phyloP scores from a whole-genome alignment of 2,329 filamentous ascomycete species.

The Diaporthe sp. region DNA sequence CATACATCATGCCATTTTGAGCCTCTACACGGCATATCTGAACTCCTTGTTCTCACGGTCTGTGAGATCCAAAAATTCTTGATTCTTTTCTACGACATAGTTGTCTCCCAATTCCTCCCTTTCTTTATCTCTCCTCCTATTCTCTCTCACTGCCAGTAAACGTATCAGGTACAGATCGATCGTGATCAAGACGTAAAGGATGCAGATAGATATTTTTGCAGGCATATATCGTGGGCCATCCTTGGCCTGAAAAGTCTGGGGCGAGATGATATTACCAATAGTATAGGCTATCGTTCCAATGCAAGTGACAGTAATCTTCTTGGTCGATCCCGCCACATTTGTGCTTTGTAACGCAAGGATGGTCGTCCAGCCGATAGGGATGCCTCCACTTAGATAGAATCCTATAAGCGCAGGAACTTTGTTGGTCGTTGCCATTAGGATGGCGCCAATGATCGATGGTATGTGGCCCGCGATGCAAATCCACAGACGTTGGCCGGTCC shows the following conservation, averaged over 20 bases:
- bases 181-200: constrained; percentile 37
- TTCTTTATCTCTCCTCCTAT: constrained; percentile 32
- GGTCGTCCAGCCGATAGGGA: constrained; percentile 46
- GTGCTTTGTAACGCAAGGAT: constrained; percentile 44
- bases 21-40: neutral
- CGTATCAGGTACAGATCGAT: constrained; percentile 45
- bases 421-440: constrained; percentile 51
- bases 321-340: constrained; percentile 49
- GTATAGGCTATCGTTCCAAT: constrained; percentile 49
- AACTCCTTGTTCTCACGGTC: constrained; percentile 8
- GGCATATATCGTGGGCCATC: constrained; percentile 43
- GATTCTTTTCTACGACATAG: constrained; percentile 42
- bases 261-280: constrained; percentile 54
- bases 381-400: constrained; percentile 50
- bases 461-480: constrained; percentile 49
- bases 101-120: constrained; percentile 37
- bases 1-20: neutral
- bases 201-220: constrained; percentile 29
- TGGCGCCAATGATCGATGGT: constrained; percentile 48
- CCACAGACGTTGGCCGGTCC: constrained; percentile 46
- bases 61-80: constrained; percentile 42
- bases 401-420: constrained; percentile 48
- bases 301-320: constrained; percentile 48
- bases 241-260: constrained; percentile 51
- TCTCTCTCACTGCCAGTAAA: constrained; percentile 40